Conservation (phyloP, 2,329 filamentous ascomycete genomes). For the Alternaria sp. region DNA sequence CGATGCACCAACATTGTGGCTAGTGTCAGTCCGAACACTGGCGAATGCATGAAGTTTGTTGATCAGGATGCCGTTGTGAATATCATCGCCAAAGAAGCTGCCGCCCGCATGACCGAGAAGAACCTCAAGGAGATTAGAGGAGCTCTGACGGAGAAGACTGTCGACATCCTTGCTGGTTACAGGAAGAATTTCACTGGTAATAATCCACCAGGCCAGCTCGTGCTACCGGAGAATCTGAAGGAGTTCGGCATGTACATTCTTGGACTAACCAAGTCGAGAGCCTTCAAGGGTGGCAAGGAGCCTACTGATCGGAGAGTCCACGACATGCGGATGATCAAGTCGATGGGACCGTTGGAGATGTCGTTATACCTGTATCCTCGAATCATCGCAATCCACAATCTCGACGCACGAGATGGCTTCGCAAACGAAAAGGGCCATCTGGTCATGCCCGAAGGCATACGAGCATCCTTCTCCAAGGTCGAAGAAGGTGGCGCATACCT, state of each 20-base stretch:
- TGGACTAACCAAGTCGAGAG: slow-evolving; percentile 85
- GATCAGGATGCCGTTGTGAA: slow-evolving; percentile 93
- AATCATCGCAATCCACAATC: slow-evolving; percentile 90
- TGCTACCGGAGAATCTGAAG: slow-evolving; percentile 94
- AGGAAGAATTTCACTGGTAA: slow-evolving; percentile 89
- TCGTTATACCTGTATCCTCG: slow-evolving; percentile 94
- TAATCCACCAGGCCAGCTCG: slow-evolving; percentile 89
- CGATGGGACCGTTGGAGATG: slow-evolving; percentile 85
- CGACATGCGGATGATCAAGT: slow-evolving; percentile 87
- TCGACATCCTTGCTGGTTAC: slow-evolving; percentile 90
- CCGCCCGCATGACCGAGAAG: slow-evolving; percentile 80
- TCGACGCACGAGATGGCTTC: slow-evolving; percentile 88
- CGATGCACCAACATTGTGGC: slow-evolving; percentile 94
- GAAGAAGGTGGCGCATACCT: slow-evolving; percentile 94
- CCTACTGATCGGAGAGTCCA: slow-evolving; percentile 89
- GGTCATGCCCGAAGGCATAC: slow-evolving; percentile 79
- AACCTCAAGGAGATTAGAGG: slow-evolving; percentile 85
- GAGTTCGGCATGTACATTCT: slow-evolving; percentile 98
- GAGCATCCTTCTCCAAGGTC: slow-evolving; percentile 84
- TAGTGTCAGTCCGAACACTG: slow-evolving; percentile 83
- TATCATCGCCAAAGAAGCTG: slow-evolving; percentile 91
- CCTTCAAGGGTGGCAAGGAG: slow-evolving; percentile 91
- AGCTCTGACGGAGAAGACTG: slow-evolving; percentile 85
- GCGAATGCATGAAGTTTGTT: slow-evolving; percentile 87
- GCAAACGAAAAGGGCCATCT: slow-evolving; percentile 91